These are phyloP conservation scores for Cupressus sempervirens DNA, from an alignment of 75 land plant species.

Conservation along the genomic window DNA sequence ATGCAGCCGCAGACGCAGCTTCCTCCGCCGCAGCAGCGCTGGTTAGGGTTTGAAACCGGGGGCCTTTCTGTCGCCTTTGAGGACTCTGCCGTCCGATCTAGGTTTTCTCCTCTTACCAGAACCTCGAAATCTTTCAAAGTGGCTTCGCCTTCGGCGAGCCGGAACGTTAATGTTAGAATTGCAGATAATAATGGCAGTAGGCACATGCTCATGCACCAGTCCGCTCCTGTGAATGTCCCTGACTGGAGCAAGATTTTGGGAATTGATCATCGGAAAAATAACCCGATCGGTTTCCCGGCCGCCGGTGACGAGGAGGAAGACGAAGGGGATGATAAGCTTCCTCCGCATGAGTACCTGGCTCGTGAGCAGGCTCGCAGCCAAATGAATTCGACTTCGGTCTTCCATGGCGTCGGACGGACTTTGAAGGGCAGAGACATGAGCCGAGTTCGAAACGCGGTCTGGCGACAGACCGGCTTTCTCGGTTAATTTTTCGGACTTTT, in stretches of 20 bases:
- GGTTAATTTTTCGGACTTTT: conserved; percentile 21
- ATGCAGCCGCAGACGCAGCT: neutral
- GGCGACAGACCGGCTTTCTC: conserved; percentile 55
- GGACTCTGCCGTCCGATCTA: conserved; percentile 12
- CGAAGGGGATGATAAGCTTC: conserved; percentile 40
- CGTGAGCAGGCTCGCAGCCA: conserved; percentile 38
- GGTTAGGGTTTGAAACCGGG: conserved; percentile 28
- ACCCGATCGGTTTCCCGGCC: neutral
- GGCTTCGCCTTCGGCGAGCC: conserved; percentile 12
- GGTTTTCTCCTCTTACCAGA: conserved; percentile 19
- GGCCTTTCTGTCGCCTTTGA: conserved; percentile 23
- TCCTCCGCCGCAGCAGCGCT: conserved; percentile 5
- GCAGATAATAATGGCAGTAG: neutral
- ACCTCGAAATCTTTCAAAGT: neutral
- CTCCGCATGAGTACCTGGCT: conserved; percentile 74
- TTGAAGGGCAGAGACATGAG: conserved; percentile 75
- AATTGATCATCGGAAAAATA: neutral
- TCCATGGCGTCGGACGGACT: conserved; percentile 76
- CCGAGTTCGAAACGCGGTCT: conserved; percentile 72
- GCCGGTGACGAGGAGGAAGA: conserved; percentile 38
- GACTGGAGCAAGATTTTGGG: conserved; percentile 42
- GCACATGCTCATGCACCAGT: conserved; percentile 28
- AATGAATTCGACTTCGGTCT: conserved; percentile 52
- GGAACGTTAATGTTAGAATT: neutral
- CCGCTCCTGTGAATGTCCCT: conserved; percentile 77